Evolutionary conservation across 495 filamentous ascomycete genomes (phyloP), one percentile per base, ranked within the genome.

Genomic region (Pyrenula aspistea): DNA sequence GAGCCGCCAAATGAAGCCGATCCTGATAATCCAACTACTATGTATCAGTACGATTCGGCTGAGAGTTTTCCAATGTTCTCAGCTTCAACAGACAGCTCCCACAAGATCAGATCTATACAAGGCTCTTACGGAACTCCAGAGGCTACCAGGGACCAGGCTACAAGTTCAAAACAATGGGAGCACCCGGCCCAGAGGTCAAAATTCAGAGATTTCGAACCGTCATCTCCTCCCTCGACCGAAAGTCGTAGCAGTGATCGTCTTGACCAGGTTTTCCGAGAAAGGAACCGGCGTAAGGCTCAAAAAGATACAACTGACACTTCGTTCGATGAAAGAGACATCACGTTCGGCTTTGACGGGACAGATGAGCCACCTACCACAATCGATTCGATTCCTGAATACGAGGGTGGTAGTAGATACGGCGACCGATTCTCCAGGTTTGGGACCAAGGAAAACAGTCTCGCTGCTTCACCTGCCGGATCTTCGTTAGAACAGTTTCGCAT

Each of bases 51-150:
- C 51, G 83, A 90, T 59, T 94, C 89, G 1, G 79, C 83, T 22
- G 89, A 92, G 58, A 91, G 87, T 61, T 89, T 89, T 60, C 81
- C 85, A 25, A 82, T 93, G 73, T 89, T 94, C 65, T 90, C 85
- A n/a, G 78, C 84, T 8, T 91, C 88, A 1, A 82, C 83, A 12
- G 80, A 83, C 19, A 83, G 81, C 52, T 79, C 75, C 2, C 67
- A 75, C 42, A 74, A 71, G 31, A 68, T 71, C 2, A 75, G 71
- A 55, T 79, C 74, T 25, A 58, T 71, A 0, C 70, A 61, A 2
- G 69, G 70, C 22, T 79, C 77, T 1, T 74, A 71, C 15, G 61
- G 42, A 59, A 23, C 51, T 50, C 48, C 57, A 31, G 53, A 49
- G 56, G 20, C 2, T 20, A 15, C 31, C 8, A 42, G 31, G 15